A percentile compares a stretch with the other conserved stretches of the same genome.
phyloP scores from a whole-genome alignment of 2,329 filamentous ascomycete genomes.

The Coccinonectria pachysandricola region DNA sequence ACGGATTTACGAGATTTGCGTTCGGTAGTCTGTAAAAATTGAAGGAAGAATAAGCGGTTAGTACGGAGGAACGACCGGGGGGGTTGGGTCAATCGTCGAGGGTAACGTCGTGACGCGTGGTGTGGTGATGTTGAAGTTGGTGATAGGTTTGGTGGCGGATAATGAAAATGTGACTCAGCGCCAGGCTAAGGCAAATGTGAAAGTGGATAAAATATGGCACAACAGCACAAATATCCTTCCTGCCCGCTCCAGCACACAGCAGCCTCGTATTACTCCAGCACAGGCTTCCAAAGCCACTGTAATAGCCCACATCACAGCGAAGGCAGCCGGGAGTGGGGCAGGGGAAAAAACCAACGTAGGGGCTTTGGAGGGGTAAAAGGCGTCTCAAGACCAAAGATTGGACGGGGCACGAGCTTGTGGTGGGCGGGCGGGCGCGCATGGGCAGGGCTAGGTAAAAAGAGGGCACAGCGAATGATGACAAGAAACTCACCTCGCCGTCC shows the following conservation, averaged over 20 bases:
- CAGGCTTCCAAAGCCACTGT: no score
- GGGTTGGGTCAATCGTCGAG: constrained; percentile 3
- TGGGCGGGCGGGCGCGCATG: constrained; percentile 1
- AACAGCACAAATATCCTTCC: no score
- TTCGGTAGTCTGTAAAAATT: constrained; percentile 27
- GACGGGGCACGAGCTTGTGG: constrained; percentile 4
- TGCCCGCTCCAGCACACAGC: no score
- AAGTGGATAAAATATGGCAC: constrained; percentile 13
- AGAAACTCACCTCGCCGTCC: constrained; percentile 17
- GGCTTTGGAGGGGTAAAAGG: constrained; percentile 17
- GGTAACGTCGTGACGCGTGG: constrained; percentile 5
- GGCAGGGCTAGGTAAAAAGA: constrained; percentile 1
- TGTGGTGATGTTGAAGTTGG: constrained; percentile 3
- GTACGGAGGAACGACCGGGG: no score
- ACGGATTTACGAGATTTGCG: constrained; percentile 85
- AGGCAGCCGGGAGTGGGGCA: constrained; percentile 6
- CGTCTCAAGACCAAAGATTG: no score
- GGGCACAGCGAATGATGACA: constrained; percentile 1
- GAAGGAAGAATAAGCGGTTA: constrained; percentile 10
- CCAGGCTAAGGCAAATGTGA: no score
- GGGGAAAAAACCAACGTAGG: constrained; percentile 5
- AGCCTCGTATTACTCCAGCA: no score
- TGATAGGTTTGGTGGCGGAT: constrained; percentile 13
- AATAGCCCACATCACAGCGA: no score
- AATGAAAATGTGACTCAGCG: constrained; percentile 21